phyloP scores from a whole-genome alignment of 305 asterid genomes.

The Lippia alba region DNA sequence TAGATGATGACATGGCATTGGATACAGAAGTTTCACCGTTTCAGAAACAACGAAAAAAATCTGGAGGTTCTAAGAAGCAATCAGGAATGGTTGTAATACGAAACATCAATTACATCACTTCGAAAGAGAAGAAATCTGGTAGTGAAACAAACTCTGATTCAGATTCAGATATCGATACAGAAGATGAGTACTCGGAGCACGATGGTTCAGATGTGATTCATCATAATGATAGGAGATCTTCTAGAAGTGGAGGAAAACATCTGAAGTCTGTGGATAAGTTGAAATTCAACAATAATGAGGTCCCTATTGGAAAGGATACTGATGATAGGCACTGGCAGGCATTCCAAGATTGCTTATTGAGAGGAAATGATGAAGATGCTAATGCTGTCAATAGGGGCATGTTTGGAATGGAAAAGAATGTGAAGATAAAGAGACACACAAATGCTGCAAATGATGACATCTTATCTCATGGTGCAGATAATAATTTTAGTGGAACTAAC shows the following conservation, averaged over 20 bases:
- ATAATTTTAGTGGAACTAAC: conserved; percentile 45
- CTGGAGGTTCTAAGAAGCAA: conserved; percentile 54
- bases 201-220: conserved; percentile 42
- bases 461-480: conserved; percentile 45
- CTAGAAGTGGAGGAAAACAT: conserved; percentile 55
- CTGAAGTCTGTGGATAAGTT: conserved; percentile 44
- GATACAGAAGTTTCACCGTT: conserved; percentile 58
- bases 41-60: conserved; percentile 43
- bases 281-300: conserved; percentile 35
- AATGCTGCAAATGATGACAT: conserved; percentile 48
- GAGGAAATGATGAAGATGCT: conserved; percentile 64
- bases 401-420: conserved; percentile 66
- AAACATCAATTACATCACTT: conserved; percentile 58
- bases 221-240: conserved; percentile 47
- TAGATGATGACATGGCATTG: conserved; percentile 40
- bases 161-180: conserved; percentile 44
- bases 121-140: conserved; percentile 49
- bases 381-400: conserved; percentile 47
- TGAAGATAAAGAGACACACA: conserved; percentile 50
- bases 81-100: conserved; percentile 58
- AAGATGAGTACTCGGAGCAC: conserved; percentile 44
- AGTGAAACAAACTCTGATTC: conserved; percentile 54
- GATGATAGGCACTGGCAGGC: conserved; percentile 89
- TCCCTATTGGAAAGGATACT: conserved; percentile 52
- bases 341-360: conserved; percentile 80